Evolutionary conservation across 2,329 filamentous ascomycete species (phyloP), one percentile per base, ranked within the genome.

Genomic region (Thielaviopsis populi): DNA sequence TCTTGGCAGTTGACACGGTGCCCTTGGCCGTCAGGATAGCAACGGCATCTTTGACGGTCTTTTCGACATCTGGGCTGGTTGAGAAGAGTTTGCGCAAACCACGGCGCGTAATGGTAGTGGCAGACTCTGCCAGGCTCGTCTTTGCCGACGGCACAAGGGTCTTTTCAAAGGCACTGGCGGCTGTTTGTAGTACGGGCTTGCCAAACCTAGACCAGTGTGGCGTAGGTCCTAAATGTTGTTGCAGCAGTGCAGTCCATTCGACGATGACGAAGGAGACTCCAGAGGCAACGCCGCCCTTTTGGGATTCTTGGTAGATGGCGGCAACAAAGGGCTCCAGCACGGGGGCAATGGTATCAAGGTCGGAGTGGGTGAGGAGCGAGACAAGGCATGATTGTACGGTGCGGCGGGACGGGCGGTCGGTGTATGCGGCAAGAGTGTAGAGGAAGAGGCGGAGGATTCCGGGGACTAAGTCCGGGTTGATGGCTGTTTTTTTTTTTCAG

Each of bases 221-320:
- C 17, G 81, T 82, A 59, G 80, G 79, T 40, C 82, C 82, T 30
- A 91, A 78, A 65, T 86, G 80, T 70, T 91, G 85, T 69, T 96
- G 81, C 61, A 96, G 75, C 65, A 92, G 74, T 65, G 87, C 88
- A 73, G 85, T 90, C 92, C 92, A 99, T 73, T 96, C 89, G 15
- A 94, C 80, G 69, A 99, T 78, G 59, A 95, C 89, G 72, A 96
- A 95, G 4, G 91, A 88, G 74, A 85, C 95, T 53, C 81, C 83
- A 17, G 87, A 77, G 40, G 92, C 89, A 69, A 97, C 85, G 67
- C 84, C 85, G 19, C 81, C 77, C 73, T 95, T 96, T 67, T 82
- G 79, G 15, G 86, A 83, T 74, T 99, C 92, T 40, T 79, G 76
- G 67, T 85, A 83, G 66, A 96, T 74, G 60, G 81, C 81, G 53